Conservation (phyloP, 306 rosid genomes). For the Alnus glutinosa region DNA sequence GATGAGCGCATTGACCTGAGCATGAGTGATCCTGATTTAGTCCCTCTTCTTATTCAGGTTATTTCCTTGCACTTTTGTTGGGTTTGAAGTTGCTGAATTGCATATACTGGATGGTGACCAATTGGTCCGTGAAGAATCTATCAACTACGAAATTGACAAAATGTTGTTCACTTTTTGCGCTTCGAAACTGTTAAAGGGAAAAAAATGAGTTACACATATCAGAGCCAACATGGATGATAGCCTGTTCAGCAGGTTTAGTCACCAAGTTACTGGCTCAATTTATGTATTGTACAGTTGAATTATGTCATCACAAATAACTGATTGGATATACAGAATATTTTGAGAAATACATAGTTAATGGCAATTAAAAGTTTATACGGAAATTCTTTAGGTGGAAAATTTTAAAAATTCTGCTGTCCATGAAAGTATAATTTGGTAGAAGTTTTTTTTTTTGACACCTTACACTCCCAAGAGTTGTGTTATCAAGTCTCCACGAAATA, state of each 20-base stretch:
- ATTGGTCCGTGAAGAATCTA: slow-evolving; percentile 11
- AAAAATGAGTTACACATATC: background rate
- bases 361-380: background rate
- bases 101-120: slow-evolving; percentile 2
- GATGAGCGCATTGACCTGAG: slow-evolving; percentile 79
- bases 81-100: slow-evolving; percentile 24
- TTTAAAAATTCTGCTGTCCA: background rate
- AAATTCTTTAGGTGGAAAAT: background rate
- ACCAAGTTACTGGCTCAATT: background rate
- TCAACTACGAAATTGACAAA: slow-evolving; percentile 9
- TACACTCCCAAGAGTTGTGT: background rate
- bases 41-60: slow-evolving; percentile 94
- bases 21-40: slow-evolving; percentile 96
- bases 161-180: background rate
- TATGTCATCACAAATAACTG: background rate
- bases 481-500: background rate
- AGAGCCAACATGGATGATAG: background rate
- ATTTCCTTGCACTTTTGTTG: slow-evolving; percentile 13
- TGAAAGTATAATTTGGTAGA: background rate
- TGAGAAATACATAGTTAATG: background rate
- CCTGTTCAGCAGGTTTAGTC: background rate
- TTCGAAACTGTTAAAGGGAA: background rate
- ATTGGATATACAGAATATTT: background rate
- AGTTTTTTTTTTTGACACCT: background rate
- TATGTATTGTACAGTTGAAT: background rate